These are phyloP conservation scores for Naegleria lovaniensis DNA, from an alignment of 208 protist species.

Conservation along the genomic window DNA sequence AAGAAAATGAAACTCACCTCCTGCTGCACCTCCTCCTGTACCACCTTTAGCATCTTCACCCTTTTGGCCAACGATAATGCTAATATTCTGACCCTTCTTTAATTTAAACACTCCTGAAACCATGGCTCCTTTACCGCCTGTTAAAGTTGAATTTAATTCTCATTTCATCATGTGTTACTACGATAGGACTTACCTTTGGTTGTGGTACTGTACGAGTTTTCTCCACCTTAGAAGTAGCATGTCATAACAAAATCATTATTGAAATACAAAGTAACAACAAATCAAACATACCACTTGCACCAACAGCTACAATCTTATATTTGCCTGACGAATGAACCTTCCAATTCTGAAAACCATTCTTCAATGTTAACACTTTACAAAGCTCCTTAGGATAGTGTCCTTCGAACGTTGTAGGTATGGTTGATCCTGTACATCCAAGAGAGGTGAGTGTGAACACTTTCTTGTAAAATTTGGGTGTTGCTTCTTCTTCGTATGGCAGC, in stretches of 20 bases:
- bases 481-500: neutral
- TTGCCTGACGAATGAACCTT: neutral
- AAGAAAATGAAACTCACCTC: too few relatives aligned
- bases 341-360: neutral
- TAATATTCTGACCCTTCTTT: neutral
- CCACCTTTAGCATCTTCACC: neutral
- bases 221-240: neutral
- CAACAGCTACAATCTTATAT: neutral
- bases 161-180: too few relatives aligned
- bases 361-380: neutral
- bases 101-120: neutral
- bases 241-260: too few relatives aligned
- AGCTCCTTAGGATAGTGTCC: neutral
- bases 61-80: neutral
- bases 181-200: neutral
- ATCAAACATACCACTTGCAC: neutral
- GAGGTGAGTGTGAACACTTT: neutral
- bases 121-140: neutral
- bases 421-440: neutral
- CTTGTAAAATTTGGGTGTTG: neutral
- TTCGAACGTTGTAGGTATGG: neutral
- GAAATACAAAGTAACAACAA: too few relatives aligned
- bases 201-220: neutral
- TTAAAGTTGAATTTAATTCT: too few relatives aligned
- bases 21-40: neutral